phyloP scores from a whole-genome alignment of 257 asterid genomes.

The Rehmannia glutinosa region DNA sequence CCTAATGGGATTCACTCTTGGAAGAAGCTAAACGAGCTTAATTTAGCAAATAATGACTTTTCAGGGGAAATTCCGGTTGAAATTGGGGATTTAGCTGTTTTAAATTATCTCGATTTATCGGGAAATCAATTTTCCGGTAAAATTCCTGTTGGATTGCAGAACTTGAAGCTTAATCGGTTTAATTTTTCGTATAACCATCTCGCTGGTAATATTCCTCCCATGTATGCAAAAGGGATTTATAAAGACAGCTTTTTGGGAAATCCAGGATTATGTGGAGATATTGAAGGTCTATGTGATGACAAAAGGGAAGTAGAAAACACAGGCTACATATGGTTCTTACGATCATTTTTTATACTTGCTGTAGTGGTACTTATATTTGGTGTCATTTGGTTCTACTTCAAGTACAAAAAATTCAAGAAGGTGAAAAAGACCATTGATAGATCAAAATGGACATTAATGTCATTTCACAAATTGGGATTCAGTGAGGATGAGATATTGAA shows the following conservation, averaged over 20 bases:
- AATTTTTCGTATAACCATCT: slow-evolving; percentile 69
- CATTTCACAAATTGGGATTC: slow-evolving; percentile 86
- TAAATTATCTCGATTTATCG: slow-evolving; percentile 80
- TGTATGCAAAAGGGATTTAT: slow-evolving; percentile 60
- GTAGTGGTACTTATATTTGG: slow-evolving; percentile 57
- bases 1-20: slow-evolving; percentile 55
- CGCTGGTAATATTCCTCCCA: slow-evolving; percentile 64
- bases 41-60: slow-evolving; percentile 60
- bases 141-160: slow-evolving; percentile 62
- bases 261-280: slow-evolving; percentile 66
- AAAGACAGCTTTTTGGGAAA: slow-evolving; percentile 69
- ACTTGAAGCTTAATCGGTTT: slow-evolving; percentile 75
- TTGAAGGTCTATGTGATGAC: slow-evolving; percentile 58
- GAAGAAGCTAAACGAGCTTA: slow-evolving; percentile 75
- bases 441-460: slow-evolving; percentile 91
- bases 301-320: slow-evolving; percentile 30
- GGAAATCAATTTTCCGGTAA: slow-evolving; percentile 56
- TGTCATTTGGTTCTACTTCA: slow-evolving; percentile 54
- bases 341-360: slow-evolving; percentile 46
- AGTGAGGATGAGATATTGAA: slow-evolving; percentile 71
- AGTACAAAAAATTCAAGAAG: slow-evolving; percentile 46
- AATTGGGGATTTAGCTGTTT: slow-evolving; percentile 61
- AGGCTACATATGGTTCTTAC: slow-evolving; percentile 55
- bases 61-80: slow-evolving; percentile 62
- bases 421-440: slow-evolving; percentile 39